phyloP scores from a whole-genome alignment of 2,329 filamentous ascomycete genomes.

The Ophiostoma fasciatum region DNA sequence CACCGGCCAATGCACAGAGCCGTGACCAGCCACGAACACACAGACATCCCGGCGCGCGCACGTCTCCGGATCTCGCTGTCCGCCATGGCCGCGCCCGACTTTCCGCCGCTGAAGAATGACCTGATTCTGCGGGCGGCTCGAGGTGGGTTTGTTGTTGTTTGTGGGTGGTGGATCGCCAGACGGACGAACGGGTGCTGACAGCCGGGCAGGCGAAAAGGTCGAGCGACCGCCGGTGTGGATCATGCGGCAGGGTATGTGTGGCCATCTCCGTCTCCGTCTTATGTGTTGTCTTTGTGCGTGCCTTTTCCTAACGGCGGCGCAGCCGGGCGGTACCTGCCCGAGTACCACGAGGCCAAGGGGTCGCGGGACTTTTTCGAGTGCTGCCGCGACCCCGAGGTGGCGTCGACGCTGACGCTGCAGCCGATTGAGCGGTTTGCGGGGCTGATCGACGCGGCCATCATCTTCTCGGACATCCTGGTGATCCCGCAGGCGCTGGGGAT shows the following conservation, averaged over 20 bases:
- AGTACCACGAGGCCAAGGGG: slow-evolving; percentile 94
- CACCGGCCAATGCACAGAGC: too few relatives aligned
- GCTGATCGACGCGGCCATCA: slow-evolving; percentile 90
- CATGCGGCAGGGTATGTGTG: slow-evolving; percentile 79
- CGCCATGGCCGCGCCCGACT: slow-evolving; percentile 52
- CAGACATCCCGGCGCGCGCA: slow-evolving; percentile 1
- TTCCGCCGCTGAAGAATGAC: slow-evolving; percentile 83
- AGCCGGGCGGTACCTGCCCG: slow-evolving; percentile 94
- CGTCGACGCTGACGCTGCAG: slow-evolving; percentile 85
- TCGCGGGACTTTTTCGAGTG: slow-evolving; percentile 91
- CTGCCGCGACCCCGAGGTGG: slow-evolving; percentile 84
- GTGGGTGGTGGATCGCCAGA: slow-evolving; percentile 2
- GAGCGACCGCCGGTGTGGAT: slow-evolving; percentile 96
- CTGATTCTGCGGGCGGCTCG: slow-evolving; percentile 77
- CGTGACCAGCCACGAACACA: not conserved
- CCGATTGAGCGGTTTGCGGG: slow-evolving; percentile 84
- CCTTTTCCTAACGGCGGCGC: too few relatives aligned
- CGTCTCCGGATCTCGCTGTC: slow-evolving; percentile 1
- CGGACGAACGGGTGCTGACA: too few relatives aligned
- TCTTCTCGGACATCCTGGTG: slow-evolving; percentile 96
- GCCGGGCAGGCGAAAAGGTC: slow-evolving; percentile 83
- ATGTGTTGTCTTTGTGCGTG: too few relatives aligned
- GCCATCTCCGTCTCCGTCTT: not conserved
- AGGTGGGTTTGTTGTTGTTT: slow-evolving; percentile 42
- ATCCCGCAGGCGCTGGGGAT: slow-evolving; percentile 97